A percentile compares a stretch with the other conserved stretches of the same genome.
phyloP scores from a whole-genome alignment of 2,329 filamentous ascomycete species.

The Celoporthe dispersa region DNA sequence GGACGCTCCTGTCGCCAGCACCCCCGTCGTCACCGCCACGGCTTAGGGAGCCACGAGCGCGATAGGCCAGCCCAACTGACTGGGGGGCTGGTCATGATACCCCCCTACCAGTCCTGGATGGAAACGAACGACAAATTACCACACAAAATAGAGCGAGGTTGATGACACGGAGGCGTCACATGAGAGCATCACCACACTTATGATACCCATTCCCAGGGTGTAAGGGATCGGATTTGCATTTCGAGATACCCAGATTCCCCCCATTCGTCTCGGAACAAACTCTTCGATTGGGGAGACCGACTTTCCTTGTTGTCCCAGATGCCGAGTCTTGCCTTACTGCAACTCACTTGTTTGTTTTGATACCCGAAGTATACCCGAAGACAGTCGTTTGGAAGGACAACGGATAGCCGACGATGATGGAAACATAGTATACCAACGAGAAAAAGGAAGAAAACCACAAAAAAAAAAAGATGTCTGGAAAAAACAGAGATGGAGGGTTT shows the following conservation, averaged over 20 bases:
- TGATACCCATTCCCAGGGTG: constrained; percentile 31
- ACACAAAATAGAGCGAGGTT: constrained; percentile 37
- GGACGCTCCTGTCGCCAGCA: constrained; percentile 45
- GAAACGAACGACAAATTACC: constrained; percentile 30
- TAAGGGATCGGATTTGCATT: constrained; percentile 58
- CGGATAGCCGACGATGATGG: constrained; percentile 33
- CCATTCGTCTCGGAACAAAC: constrained; percentile 39
- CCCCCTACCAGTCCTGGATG: constrained; percentile 23
- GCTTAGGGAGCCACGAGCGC: constrained; percentile 45
- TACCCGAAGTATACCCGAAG: constrained; percentile 44
- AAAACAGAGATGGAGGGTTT: constrained; percentile 15
- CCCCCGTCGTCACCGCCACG: constrained; percentile 55
- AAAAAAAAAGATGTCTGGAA: constrained; percentile 23
- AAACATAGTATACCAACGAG: constrained; percentile 16
- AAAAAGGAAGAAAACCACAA: constrained; percentile 24
- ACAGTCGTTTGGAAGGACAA: constrained; percentile 34
- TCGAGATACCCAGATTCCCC: constrained; percentile 59
- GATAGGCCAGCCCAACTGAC: constrained; percentile 31
- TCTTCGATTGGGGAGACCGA: constrained; percentile 28
- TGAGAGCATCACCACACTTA: constrained; percentile 32
- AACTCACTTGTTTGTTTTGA: constrained; percentile 40
- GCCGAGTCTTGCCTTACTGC: constrained; percentile 33
- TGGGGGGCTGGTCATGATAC: constrained; percentile 32
- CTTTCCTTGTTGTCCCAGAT: constrained; percentile 31
- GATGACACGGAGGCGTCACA: constrained; percentile 31